Conservation (phyloP, 768 basidiomycete genomes). For the Cyclocybe aegerita region DNA sequence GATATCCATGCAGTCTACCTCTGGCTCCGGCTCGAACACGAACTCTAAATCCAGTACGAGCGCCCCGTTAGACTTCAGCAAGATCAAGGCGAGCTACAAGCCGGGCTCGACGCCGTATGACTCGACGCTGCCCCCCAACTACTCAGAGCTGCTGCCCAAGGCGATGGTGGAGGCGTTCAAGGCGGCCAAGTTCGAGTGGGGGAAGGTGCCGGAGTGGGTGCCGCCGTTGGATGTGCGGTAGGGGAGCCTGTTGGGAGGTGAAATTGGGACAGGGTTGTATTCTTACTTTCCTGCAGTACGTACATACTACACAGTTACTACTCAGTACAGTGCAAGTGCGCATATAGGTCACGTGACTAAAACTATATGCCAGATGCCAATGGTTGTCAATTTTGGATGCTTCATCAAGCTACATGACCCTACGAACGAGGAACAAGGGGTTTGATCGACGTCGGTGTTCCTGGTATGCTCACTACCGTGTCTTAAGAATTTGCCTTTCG, state of each 20-base stretch:
- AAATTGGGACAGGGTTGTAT: background rate
- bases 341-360: too few relatives aligned
- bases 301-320: too few relatives aligned
- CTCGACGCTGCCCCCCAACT: conserved; percentile 54
- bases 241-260: background rate
- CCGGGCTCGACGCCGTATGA: conserved; percentile 58
- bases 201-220: conserved; percentile 69
- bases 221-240: conserved; percentile 53
- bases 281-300: background rate
- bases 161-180: conserved; percentile 53
- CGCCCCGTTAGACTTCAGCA: conserved; percentile 4
- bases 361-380: too few relatives aligned
- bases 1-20: conserved; percentile 3
- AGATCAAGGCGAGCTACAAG: conserved; percentile 29
- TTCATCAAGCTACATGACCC: too few relatives aligned
- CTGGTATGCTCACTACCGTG: background rate
- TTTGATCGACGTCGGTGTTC: background rate
- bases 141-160: conserved; percentile 52
- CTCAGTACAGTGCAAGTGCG: too few relatives aligned
- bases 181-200: conserved; percentile 62
- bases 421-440: too few relatives aligned
- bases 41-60: too few relatives aligned
- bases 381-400: too few relatives aligned
- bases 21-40: too few relatives aligned
- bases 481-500: too few relatives aligned